These are phyloP conservation scores for Colletotrichum costaricense DNA, from an alignment of 2,329 filamentous ascomycete genomes.

Conservation along the genomic window DNA sequence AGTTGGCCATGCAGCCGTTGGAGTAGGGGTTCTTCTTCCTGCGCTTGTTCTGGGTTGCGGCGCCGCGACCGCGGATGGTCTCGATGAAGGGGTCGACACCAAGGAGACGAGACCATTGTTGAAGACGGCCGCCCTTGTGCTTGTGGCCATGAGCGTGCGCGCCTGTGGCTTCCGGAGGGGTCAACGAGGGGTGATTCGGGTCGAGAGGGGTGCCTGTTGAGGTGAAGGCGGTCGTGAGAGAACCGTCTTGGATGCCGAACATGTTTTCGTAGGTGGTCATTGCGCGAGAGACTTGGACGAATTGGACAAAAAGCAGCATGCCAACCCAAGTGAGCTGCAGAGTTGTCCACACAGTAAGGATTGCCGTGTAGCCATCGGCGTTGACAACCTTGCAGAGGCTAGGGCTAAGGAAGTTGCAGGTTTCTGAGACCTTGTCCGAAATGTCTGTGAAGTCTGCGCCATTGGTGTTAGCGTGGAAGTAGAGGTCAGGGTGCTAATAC, in stretches of 20 bases:
- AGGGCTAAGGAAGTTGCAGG: constrained; percentile 82
- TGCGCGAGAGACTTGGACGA: constrained; percentile 90
- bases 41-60: constrained; percentile 66
- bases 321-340: constrained; percentile 94
- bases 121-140: constrained; percentile 74
- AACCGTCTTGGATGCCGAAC: constrained; percentile 77
- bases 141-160: constrained; percentile 57
- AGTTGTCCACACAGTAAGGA: constrained; percentile 81
- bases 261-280: constrained; percentile 98
- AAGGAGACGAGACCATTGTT: constrained; percentile 85
- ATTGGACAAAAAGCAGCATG: constrained; percentile 96
- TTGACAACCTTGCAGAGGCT: constrained; percentile 81
- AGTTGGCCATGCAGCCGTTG: constrained; percentile 86
- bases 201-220: constrained; percentile 81
- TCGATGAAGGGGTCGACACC: constrained; percentile 95
- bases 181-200: constrained; percentile 72
- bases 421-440: constrained; percentile 61
- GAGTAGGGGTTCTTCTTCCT: constrained; percentile 85
- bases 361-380: constrained; percentile 84
- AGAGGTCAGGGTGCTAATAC: constrained; percentile 40
- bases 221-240: constrained; percentile 79
- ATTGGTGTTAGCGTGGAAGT: constrained; percentile 41
- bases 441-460: constrained; percentile 71
- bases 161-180: constrained; percentile 57
- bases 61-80: constrained; percentile 86